Evolutionary conservation across 1,284 basidiomycete genomes (phyloP).

Genomic region (Austropuccinia psidii): DNA sequence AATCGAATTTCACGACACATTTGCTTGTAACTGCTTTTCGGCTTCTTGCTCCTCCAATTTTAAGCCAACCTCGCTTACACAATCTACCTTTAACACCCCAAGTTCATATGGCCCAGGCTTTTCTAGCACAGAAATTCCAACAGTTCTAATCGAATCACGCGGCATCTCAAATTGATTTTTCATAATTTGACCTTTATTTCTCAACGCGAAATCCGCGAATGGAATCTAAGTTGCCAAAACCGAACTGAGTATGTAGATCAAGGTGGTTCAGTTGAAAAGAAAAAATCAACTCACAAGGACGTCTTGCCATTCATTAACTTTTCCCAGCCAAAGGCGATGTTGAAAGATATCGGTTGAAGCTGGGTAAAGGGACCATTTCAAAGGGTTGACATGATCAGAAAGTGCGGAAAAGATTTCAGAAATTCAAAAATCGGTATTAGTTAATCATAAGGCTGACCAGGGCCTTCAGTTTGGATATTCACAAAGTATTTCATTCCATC

Average conservation of each 20-base stretch:
- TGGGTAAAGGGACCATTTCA: slow-evolving; percentile 16
- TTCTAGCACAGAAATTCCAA: slow-evolving; percentile 74
- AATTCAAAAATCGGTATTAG: neutral
- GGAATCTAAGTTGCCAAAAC: slow-evolving; percentile 57
- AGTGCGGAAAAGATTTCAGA: neutral
- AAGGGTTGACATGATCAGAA: neutral
- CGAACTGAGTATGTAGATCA: neutral
- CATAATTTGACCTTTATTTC: slow-evolving; percentile 68
- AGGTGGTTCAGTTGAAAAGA: neutral
- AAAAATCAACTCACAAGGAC: slow-evolving; percentile 59
- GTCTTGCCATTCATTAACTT: slow-evolving; percentile 72
- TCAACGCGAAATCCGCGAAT: slow-evolving; percentile 69
- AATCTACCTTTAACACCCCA: slow-evolving; percentile 23
- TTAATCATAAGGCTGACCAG: slow-evolving; percentile 44
- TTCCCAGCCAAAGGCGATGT: slow-evolving; percentile 65
- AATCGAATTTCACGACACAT: too few species aligned
- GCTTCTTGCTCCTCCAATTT: slow-evolving; percentile 6
- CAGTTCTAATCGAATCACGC: slow-evolving; percentile 63
- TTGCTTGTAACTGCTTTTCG: too few species aligned
- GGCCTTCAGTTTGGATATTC: slow-evolving; percentile 73
- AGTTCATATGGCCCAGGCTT: slow-evolving; percentile 39
- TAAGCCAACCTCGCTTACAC: slow-evolving; percentile 26
- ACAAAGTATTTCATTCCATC: slow-evolving; percentile 59
- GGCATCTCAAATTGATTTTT: slow-evolving; percentile 62
- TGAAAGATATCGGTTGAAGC: slow-evolving; percentile 77